Evolutionary conservation across 2,329 filamentous ascomycete genomes (phyloP).

Genomic region (Chaetothyriales sp.): DNA sequence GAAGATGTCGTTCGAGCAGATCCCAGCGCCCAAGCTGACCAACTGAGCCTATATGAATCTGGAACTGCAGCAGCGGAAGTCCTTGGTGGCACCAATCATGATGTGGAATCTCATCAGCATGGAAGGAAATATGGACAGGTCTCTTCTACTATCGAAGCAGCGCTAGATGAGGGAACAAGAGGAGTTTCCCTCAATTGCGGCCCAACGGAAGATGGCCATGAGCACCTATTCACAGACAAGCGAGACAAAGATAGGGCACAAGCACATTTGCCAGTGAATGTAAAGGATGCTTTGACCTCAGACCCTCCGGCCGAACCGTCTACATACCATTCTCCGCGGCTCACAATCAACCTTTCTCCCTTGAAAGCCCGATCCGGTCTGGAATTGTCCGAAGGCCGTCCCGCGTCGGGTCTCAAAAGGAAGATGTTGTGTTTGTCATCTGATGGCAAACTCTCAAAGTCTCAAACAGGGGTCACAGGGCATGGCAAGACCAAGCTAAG

Average conservation of each 20-base stretch:
- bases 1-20: background rate
- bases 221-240: background rate
- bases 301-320: background rate
- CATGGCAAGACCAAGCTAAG: background rate
- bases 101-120: conserved; percentile 17
- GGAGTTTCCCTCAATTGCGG: background rate
- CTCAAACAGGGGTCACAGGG: background rate
- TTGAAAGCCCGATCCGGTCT: background rate
- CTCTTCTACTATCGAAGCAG: conserved; percentile 1
- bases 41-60: background rate
- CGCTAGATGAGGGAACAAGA: background rate
- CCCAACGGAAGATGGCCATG: background rate
- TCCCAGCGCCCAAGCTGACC: background rate
- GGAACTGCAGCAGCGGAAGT: background rate
- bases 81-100: background rate
- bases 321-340: background rate
- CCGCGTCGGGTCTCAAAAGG: conserved; percentile 36
- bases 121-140: conserved; percentile 12
- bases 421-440: conserved; percentile 33
- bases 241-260: background rate
- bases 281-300: background rate
- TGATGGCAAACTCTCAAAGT: conserved; percentile 26
- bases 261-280: background rate
- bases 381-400: background rate
- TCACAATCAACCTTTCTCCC: background rate